Conservation (phyloP, 768 basidiomycete genomes). For the Suillus sp. region DNA sequence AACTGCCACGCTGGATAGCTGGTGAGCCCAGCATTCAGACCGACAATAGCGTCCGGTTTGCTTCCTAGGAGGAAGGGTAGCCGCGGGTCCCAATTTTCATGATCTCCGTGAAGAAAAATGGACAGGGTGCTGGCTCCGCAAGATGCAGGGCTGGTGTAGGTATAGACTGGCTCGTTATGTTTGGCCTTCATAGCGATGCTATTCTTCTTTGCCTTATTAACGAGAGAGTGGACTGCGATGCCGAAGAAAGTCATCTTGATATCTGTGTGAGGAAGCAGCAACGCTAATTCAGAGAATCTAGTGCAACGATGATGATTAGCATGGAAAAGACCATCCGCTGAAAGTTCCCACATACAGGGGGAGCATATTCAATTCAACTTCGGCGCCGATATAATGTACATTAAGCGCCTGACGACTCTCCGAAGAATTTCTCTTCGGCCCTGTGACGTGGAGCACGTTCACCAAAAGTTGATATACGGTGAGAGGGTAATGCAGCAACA, state of each 20-base stretch:
- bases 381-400: conserved; percentile 42
- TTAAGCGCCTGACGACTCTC: conserved; percentile 30
- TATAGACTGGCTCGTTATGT: conserved; percentile 32
- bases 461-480: conserved; percentile 41
- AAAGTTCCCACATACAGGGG: conserved; percentile 37
- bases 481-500: conserved; percentile 48
- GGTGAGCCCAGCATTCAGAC: conserved; percentile 42
- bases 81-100: conserved; percentile 30
- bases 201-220: conserved; percentile 34
- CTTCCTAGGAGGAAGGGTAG: conserved; percentile 20
- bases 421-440: conserved; percentile 24
- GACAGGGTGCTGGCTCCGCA: conserved; percentile 42
- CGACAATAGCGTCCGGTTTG: conserved; percentile 45
- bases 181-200: conserved; percentile 35
- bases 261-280: conserved; percentile 47
- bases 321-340: not conserved
- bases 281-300: conserved; percentile 49
- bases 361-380: conserved; percentile 42
- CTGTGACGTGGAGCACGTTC: conserved; percentile 35
- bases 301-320: conserved; percentile 9
- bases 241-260: conserved; percentile 46
- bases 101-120: conserved; percentile 37
- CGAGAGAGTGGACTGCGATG: conserved; percentile 31
- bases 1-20: conserved; percentile 40
- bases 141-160: conserved; percentile 39